Conservation (phyloP, 192 early-diverging fungal species). For the Entomortierella lignicola region DNA sequence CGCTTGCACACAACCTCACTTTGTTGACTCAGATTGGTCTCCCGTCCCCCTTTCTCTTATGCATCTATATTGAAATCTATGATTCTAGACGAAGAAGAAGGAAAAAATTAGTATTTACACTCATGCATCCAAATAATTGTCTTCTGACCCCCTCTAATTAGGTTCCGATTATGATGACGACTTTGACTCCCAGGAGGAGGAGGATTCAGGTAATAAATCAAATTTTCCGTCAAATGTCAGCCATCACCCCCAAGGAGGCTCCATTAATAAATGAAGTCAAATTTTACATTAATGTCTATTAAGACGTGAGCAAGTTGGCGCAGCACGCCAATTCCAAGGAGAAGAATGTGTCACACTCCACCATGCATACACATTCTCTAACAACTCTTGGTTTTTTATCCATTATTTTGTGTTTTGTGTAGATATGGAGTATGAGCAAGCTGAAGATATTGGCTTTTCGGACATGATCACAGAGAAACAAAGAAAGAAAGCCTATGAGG, state of each 20-base stretch:
- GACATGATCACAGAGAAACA: slow-evolving; percentile 70
- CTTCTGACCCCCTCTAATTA: background rate
- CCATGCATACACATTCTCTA: background rate
- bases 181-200: slow-evolving; percentile 37
- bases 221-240: background rate
- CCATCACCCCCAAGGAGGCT: background rate
- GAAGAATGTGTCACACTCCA: background rate
- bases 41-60: no score
- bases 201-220: slow-evolving; percentile 37
- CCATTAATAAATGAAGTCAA: background rate
- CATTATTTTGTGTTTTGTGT: background rate
- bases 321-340: background rate
- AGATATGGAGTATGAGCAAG: slow-evolving; percentile 63
- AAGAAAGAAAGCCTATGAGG: slow-evolving; percentile 74
- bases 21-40: background rate
- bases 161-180: slow-evolving; percentile 50
- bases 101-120: no score
- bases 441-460: slow-evolving; percentile 67
- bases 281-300: background rate
- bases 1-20: background rate
- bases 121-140: background rate
- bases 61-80: background rate
- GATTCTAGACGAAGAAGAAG: no score
- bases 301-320: background rate
- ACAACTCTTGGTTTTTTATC: no score